Conservation (phyloP, 2,329 filamentous ascomycete genomes). For the Pseudogymnoascus sp. region DNA sequence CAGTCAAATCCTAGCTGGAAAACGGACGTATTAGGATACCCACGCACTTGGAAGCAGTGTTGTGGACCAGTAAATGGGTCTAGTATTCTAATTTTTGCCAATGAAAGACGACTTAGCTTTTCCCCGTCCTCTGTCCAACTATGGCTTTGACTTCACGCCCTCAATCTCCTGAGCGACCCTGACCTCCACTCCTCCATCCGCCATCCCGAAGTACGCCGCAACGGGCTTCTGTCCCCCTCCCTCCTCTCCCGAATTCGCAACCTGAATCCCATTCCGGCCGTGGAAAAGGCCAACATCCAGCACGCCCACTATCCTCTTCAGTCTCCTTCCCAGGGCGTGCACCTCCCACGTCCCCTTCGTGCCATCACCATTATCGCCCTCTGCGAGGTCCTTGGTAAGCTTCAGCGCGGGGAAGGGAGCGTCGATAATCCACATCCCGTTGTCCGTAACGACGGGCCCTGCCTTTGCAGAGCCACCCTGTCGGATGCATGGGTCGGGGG, state of each 20-base stretch:
- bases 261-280: constrained; percentile 69
- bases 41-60: not conserved
- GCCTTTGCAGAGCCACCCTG: constrained; percentile 69
- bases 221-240: constrained; percentile 81
- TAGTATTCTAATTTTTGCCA: not conserved
- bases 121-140: not conserved
- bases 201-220: constrained; percentile 91
- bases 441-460: constrained; percentile 77
- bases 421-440: constrained; percentile 85
- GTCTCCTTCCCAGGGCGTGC: constrained; percentile 60
- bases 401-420: constrained; percentile 75
- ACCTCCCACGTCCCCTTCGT: constrained; percentile 73
- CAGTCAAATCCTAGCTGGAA: not conserved
- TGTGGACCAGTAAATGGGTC: not conserved
- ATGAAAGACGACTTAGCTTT: not conserved
- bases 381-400: constrained; percentile 46
- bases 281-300: constrained; percentile 88
- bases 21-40: not conserved
- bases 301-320: constrained; percentile 79
- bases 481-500: constrained; percentile 62
- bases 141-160: constrained; percentile 24
- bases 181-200: constrained; percentile 61
- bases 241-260: constrained; percentile 49
- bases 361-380: constrained; percentile 42
- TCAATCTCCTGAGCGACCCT: constrained; percentile 33